Evolutionary conservation across 352 stramenopile species (phyloP).

Genomic region (Globisporangium splendens): DNA sequence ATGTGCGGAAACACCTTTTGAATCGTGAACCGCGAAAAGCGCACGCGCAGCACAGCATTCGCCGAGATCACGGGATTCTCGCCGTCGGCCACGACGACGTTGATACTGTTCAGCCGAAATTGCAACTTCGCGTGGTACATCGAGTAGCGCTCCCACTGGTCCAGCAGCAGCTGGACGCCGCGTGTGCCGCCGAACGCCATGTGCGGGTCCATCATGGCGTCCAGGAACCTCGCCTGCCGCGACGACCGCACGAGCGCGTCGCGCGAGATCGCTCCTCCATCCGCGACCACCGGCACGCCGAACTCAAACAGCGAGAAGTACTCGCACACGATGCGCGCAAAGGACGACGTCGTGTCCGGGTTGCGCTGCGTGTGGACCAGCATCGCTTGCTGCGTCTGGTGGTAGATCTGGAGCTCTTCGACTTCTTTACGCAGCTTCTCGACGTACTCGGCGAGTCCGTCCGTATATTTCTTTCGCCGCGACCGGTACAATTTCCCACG

Average conservation of each 20-base stretch:
- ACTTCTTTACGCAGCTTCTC: constrained; percentile 45
- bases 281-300: constrained; percentile 34
- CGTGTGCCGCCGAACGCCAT: constrained; percentile 46
- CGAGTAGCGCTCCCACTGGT: constrained; percentile 69
- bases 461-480: constrained; percentile 44
- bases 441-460: constrained; percentile 38
- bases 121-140: constrained; percentile 48
- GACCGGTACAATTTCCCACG: constrained; percentile 60
- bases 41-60: constrained; percentile 41
- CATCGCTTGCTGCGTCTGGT: constrained; percentile 17
- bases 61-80: constrained; percentile 40
- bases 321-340: constrained; percentile 45
- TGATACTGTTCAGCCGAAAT: constrained; percentile 39
- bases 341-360: constrained; percentile 14
- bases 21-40: constrained; percentile 56
- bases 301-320: constrained; percentile 67
- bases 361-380: constrained; percentile 14
- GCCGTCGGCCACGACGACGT: constrained; percentile 34
- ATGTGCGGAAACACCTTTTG: constrained; percentile 69
- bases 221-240: constrained; percentile 26
- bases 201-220: constrained; percentile 41
- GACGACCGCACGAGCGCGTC: constrained; percentile 23
- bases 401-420: constrained; percentile 29
- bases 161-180: constrained; percentile 38
- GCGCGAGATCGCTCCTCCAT: constrained; percentile 17